A percentile compares a stretch with the other conserved stretches of the same genome.
These are phyloP conservation scores for Capsella bursapastoris DNA, from an alignment of 345 rosid species.

Conservation along the genomic window DNA sequence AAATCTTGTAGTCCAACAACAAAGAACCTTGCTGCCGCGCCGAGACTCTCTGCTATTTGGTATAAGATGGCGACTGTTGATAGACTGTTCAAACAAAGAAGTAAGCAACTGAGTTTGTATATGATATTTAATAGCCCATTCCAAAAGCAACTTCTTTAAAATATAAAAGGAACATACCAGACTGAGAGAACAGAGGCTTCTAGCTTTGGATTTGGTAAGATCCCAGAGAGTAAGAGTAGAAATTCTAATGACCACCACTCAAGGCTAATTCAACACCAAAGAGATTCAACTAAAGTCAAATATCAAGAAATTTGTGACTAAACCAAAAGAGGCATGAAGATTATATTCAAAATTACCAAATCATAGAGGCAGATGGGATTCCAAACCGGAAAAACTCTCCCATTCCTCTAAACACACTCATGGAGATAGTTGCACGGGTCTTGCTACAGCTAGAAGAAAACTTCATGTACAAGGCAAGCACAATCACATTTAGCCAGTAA, in stretches of 20 bases:
- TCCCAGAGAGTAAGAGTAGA: constrained; percentile 76
- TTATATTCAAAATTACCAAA: constrained; percentile 52
- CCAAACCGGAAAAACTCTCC: constrained; percentile 68
- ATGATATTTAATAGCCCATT: too few relatives aligned
- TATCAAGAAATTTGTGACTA: background rate
- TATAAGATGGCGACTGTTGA: constrained; percentile 52
- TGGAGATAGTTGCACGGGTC: constrained; percentile 50
- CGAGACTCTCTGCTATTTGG: constrained; percentile 60
- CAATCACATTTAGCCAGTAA: constrained; percentile 55
- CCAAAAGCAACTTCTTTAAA: background rate
- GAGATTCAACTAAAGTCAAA: background rate
- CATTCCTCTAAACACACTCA: constrained; percentile 55
- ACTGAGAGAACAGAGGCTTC: constrained; percentile 89
- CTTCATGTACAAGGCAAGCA: constrained; percentile 56
- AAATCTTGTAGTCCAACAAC: background rate
- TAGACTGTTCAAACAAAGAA: constrained; percentile 50
- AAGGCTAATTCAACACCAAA: constrained; percentile 54
- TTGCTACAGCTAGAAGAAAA: constrained; percentile 56
- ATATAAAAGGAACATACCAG: constrained; percentile 55
- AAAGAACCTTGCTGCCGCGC: too few relatives aligned
- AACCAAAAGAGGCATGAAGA: background rate
- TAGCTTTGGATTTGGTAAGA: constrained; percentile 80
- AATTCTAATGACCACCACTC: constrained; percentile 99
- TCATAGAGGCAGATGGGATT: constrained; percentile 69
- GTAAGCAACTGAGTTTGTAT: background rate